Evolutionary conservation across 2,329 filamentous ascomycete species (phyloP), one percentile per base, ranked within the genome.

Genomic region (Phialocephala subalpina): DNA sequence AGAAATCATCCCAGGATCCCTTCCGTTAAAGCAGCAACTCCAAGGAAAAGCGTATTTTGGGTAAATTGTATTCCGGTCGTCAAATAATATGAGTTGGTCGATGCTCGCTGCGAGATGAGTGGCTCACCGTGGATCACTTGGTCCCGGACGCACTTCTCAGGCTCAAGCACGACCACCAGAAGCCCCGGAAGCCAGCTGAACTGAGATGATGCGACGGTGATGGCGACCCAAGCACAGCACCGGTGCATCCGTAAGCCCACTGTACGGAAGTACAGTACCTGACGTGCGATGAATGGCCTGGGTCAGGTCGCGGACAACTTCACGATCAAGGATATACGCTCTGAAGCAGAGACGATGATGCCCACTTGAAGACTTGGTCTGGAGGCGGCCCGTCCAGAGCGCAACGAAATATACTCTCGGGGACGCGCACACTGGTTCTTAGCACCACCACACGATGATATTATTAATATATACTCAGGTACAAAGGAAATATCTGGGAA

Each of bases 281-380:
- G 12, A 11, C 29, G 22, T 20, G 16, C 33, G 38, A 29, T 25
- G 25, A 38, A 14, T 55, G 47, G 6, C 33, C 29, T 61, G 59
- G 59, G 27, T 61, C 45, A 53, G 33, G 58, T 36, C 20, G 18
- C 22, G 25, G 33, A 47, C 36, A 38, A 35, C 49, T 38, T 52
- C 58, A 18, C 11, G 16, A 27, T 22, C 45, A 49, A 20, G 45
- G 20, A 49, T 11, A 18, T 18, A 36, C 49, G 9, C 60, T 35
- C 52, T 47, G 60, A 22, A 61, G 35, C 42, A 9, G 53, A 62
- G 42, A 22, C 35, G 22, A n/a, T 29, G 52, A 53, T 53, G 49
- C 25, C 49, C 25, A 29, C 49, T 53, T 18, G 49, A 33, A 16
- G 49, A 18, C n/a, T 49, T 20, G 20, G 20, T 9, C n/a, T 49